Evolutionary conservation across 2,329 filamentous ascomycete genomes (phyloP).

Genomic region (Bipolaris bicolor): DNA sequence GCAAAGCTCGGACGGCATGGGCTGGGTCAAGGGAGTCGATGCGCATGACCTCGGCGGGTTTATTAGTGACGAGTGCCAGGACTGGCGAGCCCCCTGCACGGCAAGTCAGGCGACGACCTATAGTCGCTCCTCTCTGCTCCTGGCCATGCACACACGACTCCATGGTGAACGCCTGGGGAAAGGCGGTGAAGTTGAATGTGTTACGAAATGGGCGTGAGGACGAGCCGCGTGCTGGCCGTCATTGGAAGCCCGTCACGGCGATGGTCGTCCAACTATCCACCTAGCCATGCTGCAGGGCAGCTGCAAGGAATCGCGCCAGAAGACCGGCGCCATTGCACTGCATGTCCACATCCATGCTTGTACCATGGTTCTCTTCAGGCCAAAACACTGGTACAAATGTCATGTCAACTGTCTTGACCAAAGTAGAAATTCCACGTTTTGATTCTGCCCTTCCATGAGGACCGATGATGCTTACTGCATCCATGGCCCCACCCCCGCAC

Average conservation of each 20-base stretch:
- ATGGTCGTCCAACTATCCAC: neutral
- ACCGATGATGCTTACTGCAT: no score
- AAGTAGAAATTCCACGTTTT: neutral
- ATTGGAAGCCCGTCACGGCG: conserved; percentile 2
- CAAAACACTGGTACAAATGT: neutral
- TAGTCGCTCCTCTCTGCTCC: conserved; percentile 24
- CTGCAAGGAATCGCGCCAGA: conserved; percentile 4
- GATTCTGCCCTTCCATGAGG: neutral
- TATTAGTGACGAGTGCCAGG: conserved; percentile 9
- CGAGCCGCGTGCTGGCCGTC: conserved; percentile 28
- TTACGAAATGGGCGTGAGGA: conserved; percentile 16
- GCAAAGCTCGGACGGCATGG: conserved; percentile 25
- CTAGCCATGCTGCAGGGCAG: conserved; percentile 1
- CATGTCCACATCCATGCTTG: conserved; percentile 1
- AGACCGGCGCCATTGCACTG: neutral
- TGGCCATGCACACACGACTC: conserved; percentile 2
- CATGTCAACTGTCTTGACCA: neutral
- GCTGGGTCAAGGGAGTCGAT: conserved; percentile 14
- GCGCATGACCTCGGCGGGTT: conserved; percentile 35
- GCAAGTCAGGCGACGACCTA: conserved; percentile 28
- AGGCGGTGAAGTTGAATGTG: conserved; percentile 17
- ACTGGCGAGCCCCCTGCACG: conserved; percentile 12
- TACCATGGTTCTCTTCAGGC: neutral
- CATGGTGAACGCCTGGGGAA: conserved; percentile 18
- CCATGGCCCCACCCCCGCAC: neutral